These are phyloP conservation scores for Cystobasidium pallidum DNA, from an alignment of 1,284 basidiomycete species.

Conservation along the genomic window DNA sequence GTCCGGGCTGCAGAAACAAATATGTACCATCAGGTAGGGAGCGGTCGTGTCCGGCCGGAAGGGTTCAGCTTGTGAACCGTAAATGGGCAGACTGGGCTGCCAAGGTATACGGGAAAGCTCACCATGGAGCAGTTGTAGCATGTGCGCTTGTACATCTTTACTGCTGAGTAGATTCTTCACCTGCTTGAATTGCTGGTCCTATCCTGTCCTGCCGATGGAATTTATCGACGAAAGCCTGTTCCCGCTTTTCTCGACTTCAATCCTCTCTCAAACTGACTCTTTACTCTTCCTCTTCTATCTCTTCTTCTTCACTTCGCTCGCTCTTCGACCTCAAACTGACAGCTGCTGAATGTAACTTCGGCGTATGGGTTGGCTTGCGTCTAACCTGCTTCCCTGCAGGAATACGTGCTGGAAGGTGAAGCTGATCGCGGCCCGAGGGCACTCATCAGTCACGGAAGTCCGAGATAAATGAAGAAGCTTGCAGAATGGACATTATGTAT, in stretches of 20 bases:
- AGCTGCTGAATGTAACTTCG: background rate
- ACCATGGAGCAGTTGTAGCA: slow-evolving; percentile 42
- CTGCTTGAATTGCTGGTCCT: background rate
- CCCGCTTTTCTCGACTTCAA: background rate
- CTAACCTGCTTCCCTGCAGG: background rate
- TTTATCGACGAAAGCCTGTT: slow-evolving; percentile 9
- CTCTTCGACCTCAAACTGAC: slow-evolving; percentile 6
- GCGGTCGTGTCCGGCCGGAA: background rate
- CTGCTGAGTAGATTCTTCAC: background rate
- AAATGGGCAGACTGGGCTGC: background rate
- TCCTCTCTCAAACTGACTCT: slow-evolving; percentile 11
- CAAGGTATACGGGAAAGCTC: background rate
- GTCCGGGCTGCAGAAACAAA: slow-evolving; percentile 13
- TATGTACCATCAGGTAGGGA: background rate
- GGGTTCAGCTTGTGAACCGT: background rate
- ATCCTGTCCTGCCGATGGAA: slow-evolving; percentile 1
- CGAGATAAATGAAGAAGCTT: no score
- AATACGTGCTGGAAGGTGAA: background rate
- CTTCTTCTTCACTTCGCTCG: slow-evolving; percentile 7
- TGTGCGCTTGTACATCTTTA: slow-evolving; percentile 22
- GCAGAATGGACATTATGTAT: no score
- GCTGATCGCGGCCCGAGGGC: no score
- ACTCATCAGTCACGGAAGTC: no score
- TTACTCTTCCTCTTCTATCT: slow-evolving; percentile 32
- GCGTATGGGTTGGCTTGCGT: background rate